Evolutionary conservation across 1,284 basidiomycete species (phyloP).

Genomic region (Hypsizygus ulmarius): DNA sequence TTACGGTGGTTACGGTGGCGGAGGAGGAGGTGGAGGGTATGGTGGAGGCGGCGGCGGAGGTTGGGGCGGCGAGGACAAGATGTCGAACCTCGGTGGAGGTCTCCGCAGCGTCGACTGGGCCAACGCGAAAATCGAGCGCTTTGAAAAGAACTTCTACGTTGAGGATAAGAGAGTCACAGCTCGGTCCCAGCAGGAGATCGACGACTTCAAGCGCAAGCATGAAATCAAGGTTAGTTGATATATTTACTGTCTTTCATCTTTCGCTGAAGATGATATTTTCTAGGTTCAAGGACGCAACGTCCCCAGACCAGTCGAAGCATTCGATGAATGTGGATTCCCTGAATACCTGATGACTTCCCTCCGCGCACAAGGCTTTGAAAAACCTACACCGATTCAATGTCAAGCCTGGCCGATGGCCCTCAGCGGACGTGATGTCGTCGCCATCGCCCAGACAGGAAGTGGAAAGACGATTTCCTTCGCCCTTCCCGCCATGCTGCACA

Average conservation of each 20-base stretch:
- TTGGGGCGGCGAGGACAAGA: constrained; percentile 69
- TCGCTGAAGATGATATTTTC: constrained; percentile 11
- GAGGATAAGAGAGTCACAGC: constrained; percentile 86
- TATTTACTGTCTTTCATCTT: not conserved
- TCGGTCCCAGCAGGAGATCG: constrained; percentile 83
- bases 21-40: no score
- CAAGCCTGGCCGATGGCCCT: constrained; percentile 99
- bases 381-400: constrained; percentile 94
- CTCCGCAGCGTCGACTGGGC: constrained; percentile 88
- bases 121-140: constrained; percentile 69
- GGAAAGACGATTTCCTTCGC: constrained; percentile 99
- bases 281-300: constrained; percentile 88
- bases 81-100: constrained; percentile 82
- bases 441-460: constrained; percentile 95
- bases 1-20: constrained; percentile 6
- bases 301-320: constrained; percentile 87
- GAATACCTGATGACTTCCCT: constrained; percentile 96
- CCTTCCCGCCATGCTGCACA: constrained; percentile 98
- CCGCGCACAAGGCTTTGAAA: constrained; percentile 86
- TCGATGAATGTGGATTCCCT: constrained; percentile 95
- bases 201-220: constrained; percentile 82
- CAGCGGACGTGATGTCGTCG: constrained; percentile 91
- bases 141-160: constrained; percentile 97
- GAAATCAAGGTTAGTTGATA: constrained; percentile 73
- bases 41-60: constrained; percentile 55